phyloP scores from a whole-genome alignment of 257 asterid species.

The Thymus quinquecostatus region DNA sequence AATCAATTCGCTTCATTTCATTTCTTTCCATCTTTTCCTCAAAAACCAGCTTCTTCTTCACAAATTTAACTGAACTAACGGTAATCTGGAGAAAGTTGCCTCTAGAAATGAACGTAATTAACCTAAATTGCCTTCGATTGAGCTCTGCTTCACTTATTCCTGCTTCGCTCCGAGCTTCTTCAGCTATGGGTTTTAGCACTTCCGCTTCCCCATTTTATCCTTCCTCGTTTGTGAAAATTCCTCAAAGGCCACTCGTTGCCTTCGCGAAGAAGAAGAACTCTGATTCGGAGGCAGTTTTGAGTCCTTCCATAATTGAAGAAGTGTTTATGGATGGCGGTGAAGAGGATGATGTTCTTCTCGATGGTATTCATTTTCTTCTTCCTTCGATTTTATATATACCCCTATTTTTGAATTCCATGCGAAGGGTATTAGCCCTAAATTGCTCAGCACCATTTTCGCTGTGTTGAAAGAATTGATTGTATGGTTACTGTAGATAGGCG shows the following conservation, averaged over 20 bases:
- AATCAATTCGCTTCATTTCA: background rate
- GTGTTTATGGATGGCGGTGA: constrained; percentile 41
- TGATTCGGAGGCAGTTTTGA: constrained; percentile 48
- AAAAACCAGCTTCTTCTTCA: constrained; percentile 14
- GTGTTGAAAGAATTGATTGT: constrained; percentile 15
- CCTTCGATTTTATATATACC: background rate
- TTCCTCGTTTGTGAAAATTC: constrained; percentile 26
- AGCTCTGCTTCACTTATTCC: constrained; percentile 18
- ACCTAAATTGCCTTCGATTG: constrained; percentile 31
- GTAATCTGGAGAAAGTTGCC: constrained; percentile 6
- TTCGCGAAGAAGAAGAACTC: constrained; percentile 49
- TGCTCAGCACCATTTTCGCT: background rate
- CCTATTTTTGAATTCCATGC: background rate
- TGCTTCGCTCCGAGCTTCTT: constrained; percentile 30
- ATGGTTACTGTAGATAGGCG: background rate
- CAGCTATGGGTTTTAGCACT: constrained; percentile 18
- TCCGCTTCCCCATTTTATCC: constrained; percentile 36
- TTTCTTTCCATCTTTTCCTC: background rate
- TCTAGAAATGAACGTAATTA: constrained; percentile 36
- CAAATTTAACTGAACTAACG: constrained; percentile 29
- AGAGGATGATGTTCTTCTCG: constrained; percentile 47
- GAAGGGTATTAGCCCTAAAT: background rate
- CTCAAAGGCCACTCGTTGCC: constrained; percentile 31
- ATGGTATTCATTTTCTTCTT: constrained; percentile 41
- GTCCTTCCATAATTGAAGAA: constrained; percentile 52